Conservation (phyloP, 306 rosid species). For the Mimosa pudica region DNA sequence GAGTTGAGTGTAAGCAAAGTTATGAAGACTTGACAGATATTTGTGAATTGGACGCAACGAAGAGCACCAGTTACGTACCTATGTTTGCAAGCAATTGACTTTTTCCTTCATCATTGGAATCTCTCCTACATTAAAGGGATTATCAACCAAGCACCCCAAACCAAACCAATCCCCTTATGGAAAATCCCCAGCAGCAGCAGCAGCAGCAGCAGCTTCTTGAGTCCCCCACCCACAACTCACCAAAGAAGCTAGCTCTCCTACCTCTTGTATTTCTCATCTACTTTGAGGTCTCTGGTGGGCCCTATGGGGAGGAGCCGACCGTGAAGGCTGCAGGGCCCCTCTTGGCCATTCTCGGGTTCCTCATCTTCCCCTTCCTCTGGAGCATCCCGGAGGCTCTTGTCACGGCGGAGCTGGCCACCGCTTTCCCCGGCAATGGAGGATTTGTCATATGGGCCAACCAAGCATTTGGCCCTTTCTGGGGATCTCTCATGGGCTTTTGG, state of each 20-base stretch:
- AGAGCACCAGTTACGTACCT: not conserved
- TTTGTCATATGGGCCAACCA: conserved; percentile 46
- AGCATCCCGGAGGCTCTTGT: conserved; percentile 50
- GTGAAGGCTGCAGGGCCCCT: conserved; percentile 45
- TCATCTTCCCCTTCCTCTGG: conserved; percentile 51
- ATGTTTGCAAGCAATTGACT: not conserved
- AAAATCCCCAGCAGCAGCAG: not conserved
- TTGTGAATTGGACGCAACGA: not conserved
- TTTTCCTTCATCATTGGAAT: not conserved
- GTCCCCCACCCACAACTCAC: conserved; percentile 8
- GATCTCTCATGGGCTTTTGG: conserved; percentile 53
- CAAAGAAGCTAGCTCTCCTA: conserved; percentile 40
- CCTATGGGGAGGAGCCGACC: conserved; percentile 41
- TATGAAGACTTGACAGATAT: not conserved
- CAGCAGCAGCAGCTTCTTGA: not conserved
- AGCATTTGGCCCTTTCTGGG: conserved; percentile 57
- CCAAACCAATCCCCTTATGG: not conserved
- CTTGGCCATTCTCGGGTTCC: conserved; percentile 50
- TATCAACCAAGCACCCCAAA: too few species aligned
- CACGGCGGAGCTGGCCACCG: conserved; percentile 48
- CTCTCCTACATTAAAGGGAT: not conserved
- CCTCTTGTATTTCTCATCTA: conserved; percentile 53
- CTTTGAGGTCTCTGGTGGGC: conserved; percentile 49
- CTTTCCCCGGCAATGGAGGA: conserved; percentile 53
- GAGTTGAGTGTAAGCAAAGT: not conserved